Percentiles rank a stretch among this genome's conserved stretches.
Conservation (phyloP, 2,329 filamentous ascomycete genomes). For the Huntiella bhutanensis region DNA sequence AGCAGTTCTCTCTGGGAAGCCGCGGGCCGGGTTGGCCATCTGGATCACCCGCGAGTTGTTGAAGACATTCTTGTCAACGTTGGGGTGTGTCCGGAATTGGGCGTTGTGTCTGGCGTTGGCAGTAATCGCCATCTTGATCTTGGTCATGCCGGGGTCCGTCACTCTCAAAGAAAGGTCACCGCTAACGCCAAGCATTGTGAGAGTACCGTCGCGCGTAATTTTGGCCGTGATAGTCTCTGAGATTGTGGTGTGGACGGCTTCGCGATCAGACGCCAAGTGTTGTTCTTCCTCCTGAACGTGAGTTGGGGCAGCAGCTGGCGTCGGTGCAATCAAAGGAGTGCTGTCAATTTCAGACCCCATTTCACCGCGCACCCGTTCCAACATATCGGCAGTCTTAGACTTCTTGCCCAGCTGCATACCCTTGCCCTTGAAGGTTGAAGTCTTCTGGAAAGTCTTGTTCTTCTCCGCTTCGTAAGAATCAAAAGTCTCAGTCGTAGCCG, state of each 20-base stretch:
- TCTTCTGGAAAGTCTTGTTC: slow-evolving; percentile 73
- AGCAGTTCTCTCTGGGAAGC: slow-evolving; percentile 86
- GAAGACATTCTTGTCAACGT: slow-evolving; percentile 82
- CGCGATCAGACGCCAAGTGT: slow-evolving; percentile 52
- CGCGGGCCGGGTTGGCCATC: slow-evolving; percentile 69
- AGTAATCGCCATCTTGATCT: slow-evolving; percentile 68
- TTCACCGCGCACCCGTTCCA: slow-evolving; percentile 83
- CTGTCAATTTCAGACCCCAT: slow-evolving; percentile 75
- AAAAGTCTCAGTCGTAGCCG: slow-evolving; percentile 62
- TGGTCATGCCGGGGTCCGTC: slow-evolving; percentile 71
- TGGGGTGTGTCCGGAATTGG: slow-evolving; percentile 89
- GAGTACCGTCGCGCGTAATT: slow-evolving; percentile 67
- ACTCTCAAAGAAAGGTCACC: slow-evolving; percentile 86
- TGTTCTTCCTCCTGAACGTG: slow-evolving; percentile 33
- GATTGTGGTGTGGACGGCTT: slow-evolving; percentile 74
- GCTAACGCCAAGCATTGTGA: slow-evolving; percentile 75
- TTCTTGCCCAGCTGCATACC: slow-evolving; percentile 99
- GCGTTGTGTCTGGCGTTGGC: slow-evolving; percentile 64
- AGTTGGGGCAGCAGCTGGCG: slow-evolving; percentile 26
- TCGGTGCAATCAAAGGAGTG: slow-evolving; percentile 46
- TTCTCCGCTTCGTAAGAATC: slow-evolving; percentile 94
- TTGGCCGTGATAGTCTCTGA: slow-evolving; percentile 82
- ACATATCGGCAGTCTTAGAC: slow-evolving; percentile 93
- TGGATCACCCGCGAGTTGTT: slow-evolving; percentile 69
- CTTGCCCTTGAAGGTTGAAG: slow-evolving; percentile 65